phyloP scores from a whole-genome alignment of 164 flowering plant species.

The Paratinospora sagittata region DNA sequence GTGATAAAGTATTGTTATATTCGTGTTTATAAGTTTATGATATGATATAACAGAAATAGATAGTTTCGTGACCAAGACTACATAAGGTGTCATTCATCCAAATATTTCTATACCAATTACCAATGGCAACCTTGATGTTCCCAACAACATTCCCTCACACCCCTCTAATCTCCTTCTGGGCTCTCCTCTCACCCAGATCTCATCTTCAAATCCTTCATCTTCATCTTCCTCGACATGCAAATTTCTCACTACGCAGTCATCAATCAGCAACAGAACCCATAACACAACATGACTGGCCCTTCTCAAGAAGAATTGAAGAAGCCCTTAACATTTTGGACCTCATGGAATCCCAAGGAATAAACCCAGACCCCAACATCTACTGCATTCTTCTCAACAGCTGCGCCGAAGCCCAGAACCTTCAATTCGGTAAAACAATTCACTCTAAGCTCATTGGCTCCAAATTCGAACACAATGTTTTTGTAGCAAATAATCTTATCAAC shows the following conservation, averaged over 20 bases:
- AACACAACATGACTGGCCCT: conserved; percentile 18
- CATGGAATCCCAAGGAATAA: conserved; percentile 26
- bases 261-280: conserved; percentile 1
- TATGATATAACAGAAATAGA: too few species aligned
- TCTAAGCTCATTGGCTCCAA: conserved; percentile 16
- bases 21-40: too few species aligned
- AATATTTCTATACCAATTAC: too few species aligned
- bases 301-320: conserved; percentile 25
- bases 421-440: conserved; percentile 22
- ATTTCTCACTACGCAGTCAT: conserved; percentile 1
- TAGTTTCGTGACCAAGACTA: too few species aligned
- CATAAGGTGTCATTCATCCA: too few species aligned
- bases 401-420: conserved; percentile 17
- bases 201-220: conserved; percentile 8
- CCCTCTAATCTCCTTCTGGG: too few species aligned
- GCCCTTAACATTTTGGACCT: conserved; percentile 26
- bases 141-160: too few species aligned
- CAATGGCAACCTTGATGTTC: conserved; percentile 12
- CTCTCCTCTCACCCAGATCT: conserved; percentile 4
- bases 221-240: conserved; percentile 1
- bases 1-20: too few species aligned
- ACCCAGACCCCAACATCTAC: conserved; percentile 21
- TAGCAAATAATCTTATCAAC: conserved; percentile 27
- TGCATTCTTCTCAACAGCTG: conserved; percentile 30
- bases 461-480: conserved; percentile 16